Percentiles rank a stretch among this genome's conserved stretches.
Evolutionary conservation across 805 yeast genomes (phyloP).

Genomic region (Jamesozyma gamospora): DNA sequence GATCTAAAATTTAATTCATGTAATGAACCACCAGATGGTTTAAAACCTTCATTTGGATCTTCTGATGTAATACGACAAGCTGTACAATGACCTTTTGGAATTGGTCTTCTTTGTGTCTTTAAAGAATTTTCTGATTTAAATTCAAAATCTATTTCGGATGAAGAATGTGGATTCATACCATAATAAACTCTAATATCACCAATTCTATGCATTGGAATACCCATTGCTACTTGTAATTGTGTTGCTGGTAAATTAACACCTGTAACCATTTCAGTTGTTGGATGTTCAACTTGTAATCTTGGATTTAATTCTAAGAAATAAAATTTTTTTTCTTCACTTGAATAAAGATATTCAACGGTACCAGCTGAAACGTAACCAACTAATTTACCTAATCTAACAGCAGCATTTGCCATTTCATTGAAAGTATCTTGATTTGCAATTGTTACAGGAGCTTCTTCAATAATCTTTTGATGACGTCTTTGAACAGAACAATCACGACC

Average conservation of each 20-base stretch:
- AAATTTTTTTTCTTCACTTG: conserved; percentile 88
- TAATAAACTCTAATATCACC: conserved; percentile 85
- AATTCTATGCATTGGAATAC: conserved; percentile 92
- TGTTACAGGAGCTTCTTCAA: conserved; percentile 98
- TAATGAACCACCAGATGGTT: conserved; percentile 94
- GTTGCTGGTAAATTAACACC: conserved; percentile 98
- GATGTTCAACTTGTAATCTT: conserved; percentile 98
- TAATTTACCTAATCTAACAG: conserved; percentile 89
- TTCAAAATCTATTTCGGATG: conserved; percentile 84
- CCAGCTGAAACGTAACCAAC: conserved; percentile 99
- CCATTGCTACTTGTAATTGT: conserved; percentile 98
- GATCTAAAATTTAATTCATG: conserved; percentile 96
- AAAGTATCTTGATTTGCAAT: conserved; percentile 82
- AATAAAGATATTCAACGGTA: conserved; percentile 94
- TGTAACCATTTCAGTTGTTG: conserved; percentile 98
- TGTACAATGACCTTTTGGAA: conserved; percentile 96
- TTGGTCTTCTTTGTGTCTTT: conserved; percentile 80
- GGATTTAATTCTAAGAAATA: conserved; percentile 96
- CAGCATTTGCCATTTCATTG: conserved; percentile 89
- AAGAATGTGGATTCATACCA: conserved; percentile 92
- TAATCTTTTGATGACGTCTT: conserved; percentile 97
- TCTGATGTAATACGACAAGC: conserved; percentile 99
- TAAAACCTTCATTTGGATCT: conserved; percentile 98
- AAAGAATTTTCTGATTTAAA: conserved; percentile 64
- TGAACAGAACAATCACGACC: conserved; percentile 99